Evolutionary conservation across 164 flowering plant genomes (phyloP), one percentile per base, ranked within the genome.

Genomic region (Dillenia suffruticosa): DNA sequence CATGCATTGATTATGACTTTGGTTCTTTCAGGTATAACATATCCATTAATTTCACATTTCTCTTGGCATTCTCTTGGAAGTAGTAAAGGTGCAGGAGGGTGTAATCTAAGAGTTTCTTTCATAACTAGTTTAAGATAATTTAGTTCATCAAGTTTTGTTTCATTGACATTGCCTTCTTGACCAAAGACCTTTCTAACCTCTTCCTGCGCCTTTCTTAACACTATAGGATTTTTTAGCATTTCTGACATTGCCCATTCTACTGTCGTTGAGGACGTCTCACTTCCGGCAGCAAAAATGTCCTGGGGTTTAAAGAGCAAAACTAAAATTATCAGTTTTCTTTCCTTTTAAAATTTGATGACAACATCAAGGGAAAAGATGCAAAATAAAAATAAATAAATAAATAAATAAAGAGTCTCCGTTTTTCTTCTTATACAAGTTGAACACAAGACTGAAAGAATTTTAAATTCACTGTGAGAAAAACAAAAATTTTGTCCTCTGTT

Each of bases 241-340:
- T 78, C 82, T 0, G 79, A 15, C 70, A 78, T 69, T 10, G 77
- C 74, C 82, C 82, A 78, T 2, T 70, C 71, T 2, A 73, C 24
- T 0, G 64, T 9, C 1, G 69, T 64, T 0, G 82, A 60, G n/a
- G 77, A 64, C 52, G 69, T 65, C 54, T 75, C 81, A 22, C 74
- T 59, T 54, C 79, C 81, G 32, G 70, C 79, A 13, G 26, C 24
- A 24, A 75, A 75, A 6, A 75, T 55, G 51, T 75, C 79, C 76
- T 74, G 64, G n/a, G 58, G 46, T 3, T 13, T 11, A 26, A 26
- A 26, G 32, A 26, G 32, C 32, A 26, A 26, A 26, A 26, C 32
- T 26, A 2, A 26, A 26, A 22, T 14, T 40, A 64, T 47, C 52
- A 59, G 12, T 44, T 46, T 48, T 48, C 5, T 14, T 48, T 14